These are phyloP conservation scores for Saccharomycopsis malanga DNA, from an alignment of 805 yeast genomes.

Conservation along the genomic window DNA sequence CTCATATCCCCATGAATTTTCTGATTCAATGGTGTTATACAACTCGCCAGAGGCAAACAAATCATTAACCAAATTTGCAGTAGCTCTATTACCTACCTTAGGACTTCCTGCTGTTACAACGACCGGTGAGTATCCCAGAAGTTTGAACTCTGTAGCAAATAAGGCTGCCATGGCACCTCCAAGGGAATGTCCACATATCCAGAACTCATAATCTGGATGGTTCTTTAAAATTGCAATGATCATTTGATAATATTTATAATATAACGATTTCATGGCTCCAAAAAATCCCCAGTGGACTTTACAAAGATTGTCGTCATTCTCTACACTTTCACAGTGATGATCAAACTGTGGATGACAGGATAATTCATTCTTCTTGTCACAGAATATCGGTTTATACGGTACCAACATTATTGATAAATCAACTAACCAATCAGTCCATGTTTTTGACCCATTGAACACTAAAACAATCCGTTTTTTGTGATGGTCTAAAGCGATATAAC, in stretches of 20 bases:
- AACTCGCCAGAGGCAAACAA: slow-evolving; percentile 35
- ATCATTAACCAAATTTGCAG: slow-evolving; percentile 46
- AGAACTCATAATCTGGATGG: slow-evolving; percentile 43
- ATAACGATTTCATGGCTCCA: slow-evolving; percentile 38
- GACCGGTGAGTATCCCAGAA: slow-evolving; percentile 46
- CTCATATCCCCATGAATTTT: slow-evolving; percentile 13
- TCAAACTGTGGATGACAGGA: not conserved
- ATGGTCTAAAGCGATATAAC: slow-evolving; percentile 47
- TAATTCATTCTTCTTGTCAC: not conserved
- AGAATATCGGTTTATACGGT: slow-evolving; percentile 37
- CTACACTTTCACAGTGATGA: slow-evolving; percentile 32
- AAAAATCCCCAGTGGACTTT: slow-evolving; percentile 61
- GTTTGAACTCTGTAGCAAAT: slow-evolving; percentile 52
- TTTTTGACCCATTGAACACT: slow-evolving; percentile 58
- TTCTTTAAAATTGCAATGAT: slow-evolving; percentile 31
- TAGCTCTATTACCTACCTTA: slow-evolving; percentile 47
- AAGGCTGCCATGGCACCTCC: slow-evolving; percentile 67
- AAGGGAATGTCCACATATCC: slow-evolving; percentile 65
- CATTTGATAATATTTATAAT: slow-evolving; percentile 30
- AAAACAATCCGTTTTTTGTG: slow-evolving; percentile 36
- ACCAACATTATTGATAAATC: slow-evolving; percentile 47
- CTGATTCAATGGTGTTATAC: not conserved
- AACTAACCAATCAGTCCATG: slow-evolving; percentile 55
- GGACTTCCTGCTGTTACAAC: slow-evolving; percentile 65
- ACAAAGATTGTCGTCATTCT: too few relatives aligned